Evolutionary conservation across 2,329 filamentous ascomycete species (phyloP), one percentile per base, ranked within the genome.

Genomic region (Alternaria burnsii): DNA sequence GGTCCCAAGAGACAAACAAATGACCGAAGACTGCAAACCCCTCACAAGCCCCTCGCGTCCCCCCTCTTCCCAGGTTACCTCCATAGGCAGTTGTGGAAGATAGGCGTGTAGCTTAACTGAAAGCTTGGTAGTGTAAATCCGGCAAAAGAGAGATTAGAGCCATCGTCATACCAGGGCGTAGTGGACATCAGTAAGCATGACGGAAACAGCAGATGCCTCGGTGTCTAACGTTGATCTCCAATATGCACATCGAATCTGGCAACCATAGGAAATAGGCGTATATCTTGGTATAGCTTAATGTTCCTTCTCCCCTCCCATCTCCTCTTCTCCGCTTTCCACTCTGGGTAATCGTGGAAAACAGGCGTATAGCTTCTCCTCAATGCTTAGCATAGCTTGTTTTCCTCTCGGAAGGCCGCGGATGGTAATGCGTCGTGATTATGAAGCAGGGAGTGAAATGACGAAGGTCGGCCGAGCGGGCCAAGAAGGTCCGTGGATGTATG

Each of bases 291-390:
- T 36, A 38, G 20, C 22, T 30, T 41, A 41, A 22, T 30, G 16
- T 24, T 32, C 18, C 20, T 30, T 5, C 14, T 16, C n/a, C 14
- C 28, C 22, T 12, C 6, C 12, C 20, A 12, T 4, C 20, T 16
- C n/a, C 46, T 9, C 24, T 11, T 4, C 26, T 44, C 26, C 26
- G 18, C 32, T 34, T 56, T 22, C 53, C 44, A 9, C n/a, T 20
- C 26, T 9, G 22, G 46, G 53, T 16, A 55, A 24, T 2, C 41
- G 34, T 55, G 4, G 53, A 50, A 56, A 56, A 56, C 26, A 56
- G 53, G 53, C 42, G 34, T 44, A 20, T 32, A 43, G 51, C 51
- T 53, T 53, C 51, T 53, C 40, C 51, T 53, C 51, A 34, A 16
- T 43, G 51, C 51, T 47, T 55, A 41, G 53, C 53, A 50, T 16